Conservation (phyloP, 2,329 filamentous ascomycete species). For the Zalaria obscura region DNA sequence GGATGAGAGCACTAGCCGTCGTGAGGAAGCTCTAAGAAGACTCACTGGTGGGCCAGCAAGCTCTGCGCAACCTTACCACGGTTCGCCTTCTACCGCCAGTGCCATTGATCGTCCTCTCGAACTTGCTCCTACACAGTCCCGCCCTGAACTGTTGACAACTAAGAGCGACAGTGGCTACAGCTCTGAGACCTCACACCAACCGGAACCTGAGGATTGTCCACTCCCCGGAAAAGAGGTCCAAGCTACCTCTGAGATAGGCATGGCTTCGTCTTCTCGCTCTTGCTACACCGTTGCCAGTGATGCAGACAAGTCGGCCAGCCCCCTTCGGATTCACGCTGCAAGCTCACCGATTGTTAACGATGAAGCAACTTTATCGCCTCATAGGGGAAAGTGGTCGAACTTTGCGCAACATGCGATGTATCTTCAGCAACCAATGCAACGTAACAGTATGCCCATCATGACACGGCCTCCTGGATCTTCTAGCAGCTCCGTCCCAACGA, state of each 20-base stretch:
- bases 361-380: not conserved
- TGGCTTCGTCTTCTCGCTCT: no score
- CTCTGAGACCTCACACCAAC: conserved; percentile 11
- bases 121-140: not conserved
- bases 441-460: not conserved
- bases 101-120: not conserved
- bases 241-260: no score
- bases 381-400: no score
- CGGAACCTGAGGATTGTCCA: not conserved
- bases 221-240: no score
- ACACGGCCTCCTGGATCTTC: not conserved
- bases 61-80: not conserved
- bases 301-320: no score
- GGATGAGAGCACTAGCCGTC: conserved; percentile 5
- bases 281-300: no score
- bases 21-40: conserved; percentile 12
- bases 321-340: no score
- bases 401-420: no score
- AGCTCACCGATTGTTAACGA: not conserved
- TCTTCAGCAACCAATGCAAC: not conserved
- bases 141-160: not conserved
- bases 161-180: conserved; percentile 20
- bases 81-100: not conserved
- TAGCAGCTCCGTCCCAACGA: conserved; percentile 2
- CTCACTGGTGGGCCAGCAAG: conserved; percentile 9